Base-by-base conservation (phyloP, 1,139 yeast genomes). In the Debaryomyces subglobosus region DNA sequence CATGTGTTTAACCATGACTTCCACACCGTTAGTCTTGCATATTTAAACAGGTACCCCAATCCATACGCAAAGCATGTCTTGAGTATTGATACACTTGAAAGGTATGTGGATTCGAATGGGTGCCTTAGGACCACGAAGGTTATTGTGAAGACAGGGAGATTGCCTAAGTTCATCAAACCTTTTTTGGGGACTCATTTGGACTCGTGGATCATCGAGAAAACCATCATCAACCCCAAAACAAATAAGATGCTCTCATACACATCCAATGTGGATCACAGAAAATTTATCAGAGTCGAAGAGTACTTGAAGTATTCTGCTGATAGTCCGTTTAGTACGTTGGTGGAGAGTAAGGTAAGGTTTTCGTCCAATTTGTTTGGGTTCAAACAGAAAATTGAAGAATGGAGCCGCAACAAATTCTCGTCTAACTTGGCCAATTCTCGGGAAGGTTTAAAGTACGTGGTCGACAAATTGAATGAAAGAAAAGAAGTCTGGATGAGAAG, bases 11-110 rank as follows among this genome's bases (percentile, higher is more conserved):
- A 78, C 47, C 83, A 84, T 64, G 85, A 85, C 58, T 91, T 91
- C 62, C 77, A 77, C 45, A 86, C 94, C 1, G 90, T 88, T 20
- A 78, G 92, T 4, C 72, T 85, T 46, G 96, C 96, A 1, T 86
- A 86, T 64, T 84, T 89, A 66, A 89, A 89, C 68, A 74, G 95
- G 58, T 90, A 89, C 62, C 97, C 97, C 2, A 90, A 90, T 61
- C 99, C 99, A 3, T 91, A 79, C 62, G 86, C 97, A 35, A 72
- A 82, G n/a, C 97, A 94, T 69, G 97, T 94, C 12, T 72, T 86
- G 42, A 86, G 96, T 12, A 85, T 85, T 36, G 99, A 94, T 63
- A 89, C 96, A 2, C 66, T 89, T 24, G 84, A 83, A 39, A 74
- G 73, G 41, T 68, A 72, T 54, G 74, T 86, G 25, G 92, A 87